Evolutionary conservation across 2,329 filamentous ascomycete genomes (phyloP).

Genomic region (Ophiocordyceps camponoti-rufipedis): DNA sequence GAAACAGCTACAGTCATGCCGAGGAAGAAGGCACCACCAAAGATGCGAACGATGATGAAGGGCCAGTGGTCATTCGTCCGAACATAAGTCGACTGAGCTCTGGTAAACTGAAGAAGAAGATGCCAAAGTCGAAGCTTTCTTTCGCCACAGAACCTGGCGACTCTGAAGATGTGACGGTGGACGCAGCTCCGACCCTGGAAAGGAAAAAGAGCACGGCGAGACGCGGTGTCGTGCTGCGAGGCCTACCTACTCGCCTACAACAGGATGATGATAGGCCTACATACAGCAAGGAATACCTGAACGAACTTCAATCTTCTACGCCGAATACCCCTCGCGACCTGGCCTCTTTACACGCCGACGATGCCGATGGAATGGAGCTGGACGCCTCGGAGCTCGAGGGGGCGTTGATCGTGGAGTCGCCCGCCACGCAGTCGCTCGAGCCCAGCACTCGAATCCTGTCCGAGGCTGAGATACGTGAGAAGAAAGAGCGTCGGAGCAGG

Average conservation of each 20-base stretch:
- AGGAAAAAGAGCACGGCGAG: conserved; percentile 49
- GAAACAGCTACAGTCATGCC: conserved; percentile 33
- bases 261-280: conserved; percentile 47
- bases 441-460: conserved; percentile 45
- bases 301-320: conserved; percentile 71
- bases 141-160: conserved; percentile 45
- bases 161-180: conserved; percentile 29
- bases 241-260: conserved; percentile 34
- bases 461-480: conserved; percentile 72
- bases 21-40: conserved; percentile 8
- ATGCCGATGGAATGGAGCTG: conserved; percentile 33
- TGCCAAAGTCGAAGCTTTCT: conserved; percentile 42
- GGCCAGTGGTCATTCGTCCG: conserved; percentile 31
- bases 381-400: conserved; percentile 44
- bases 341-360: conserved; percentile 21
- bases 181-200: conserved; percentile 40
- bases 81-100: conserved; percentile 26
- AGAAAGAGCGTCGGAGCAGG: conserved; percentile 75
- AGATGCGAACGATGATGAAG: conserved; percentile 24
- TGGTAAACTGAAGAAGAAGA: conserved; percentile 48
- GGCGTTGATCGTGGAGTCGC: conserved; percentile 42
- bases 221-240: conserved; percentile 26
- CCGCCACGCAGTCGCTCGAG: conserved; percentile 11
- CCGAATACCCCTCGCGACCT: conserved; percentile 61
- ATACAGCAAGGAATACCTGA: conserved; percentile 75